A percentile compares a stretch with the other conserved stretches of the same genome.
Conservation (phyloP, 208 protist species). For the Polymyxa betae region DNA sequence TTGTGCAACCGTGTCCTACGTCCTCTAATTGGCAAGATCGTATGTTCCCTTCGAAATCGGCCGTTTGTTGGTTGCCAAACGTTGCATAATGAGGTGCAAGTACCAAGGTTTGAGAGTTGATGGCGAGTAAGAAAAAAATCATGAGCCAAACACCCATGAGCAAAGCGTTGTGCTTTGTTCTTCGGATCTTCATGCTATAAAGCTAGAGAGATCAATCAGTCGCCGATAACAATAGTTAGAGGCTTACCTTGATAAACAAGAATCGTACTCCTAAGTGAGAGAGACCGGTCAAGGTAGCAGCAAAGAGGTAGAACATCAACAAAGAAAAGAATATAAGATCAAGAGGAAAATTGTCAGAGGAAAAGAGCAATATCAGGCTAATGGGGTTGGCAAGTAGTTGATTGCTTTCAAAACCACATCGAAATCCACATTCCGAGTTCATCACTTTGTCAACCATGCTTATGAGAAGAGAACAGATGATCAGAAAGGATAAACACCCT, state of each 20-base stretch:
- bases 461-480: not conserved
- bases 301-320: not conserved
- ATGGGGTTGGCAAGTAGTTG: not conserved
- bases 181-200: not conserved
- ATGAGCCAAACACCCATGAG: conserved; percentile 17
- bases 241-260: not conserved
- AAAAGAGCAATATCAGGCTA: not conserved
- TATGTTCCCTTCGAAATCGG: not conserved
- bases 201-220: not conserved
- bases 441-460: not conserved
- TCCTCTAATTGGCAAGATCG: conserved; percentile 13
- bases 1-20: not conserved
- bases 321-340: conserved; percentile 32
- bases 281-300: not conserved
- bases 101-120: conserved; percentile 33
- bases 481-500: not conserved
- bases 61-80: not conserved
- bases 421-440: conserved; percentile 17
- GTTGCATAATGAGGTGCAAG: conserved; percentile 33
- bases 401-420: not conserved
- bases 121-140: not conserved
- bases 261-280: not conserved
- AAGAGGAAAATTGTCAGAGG: not conserved
- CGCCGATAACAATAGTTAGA: not conserved
- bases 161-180: conserved; percentile 26